A percentile compares a stretch with the other conserved stretches of the same genome.
Conservation (phyloP, 257 asterid species). For the Plantago ovata region DNA sequence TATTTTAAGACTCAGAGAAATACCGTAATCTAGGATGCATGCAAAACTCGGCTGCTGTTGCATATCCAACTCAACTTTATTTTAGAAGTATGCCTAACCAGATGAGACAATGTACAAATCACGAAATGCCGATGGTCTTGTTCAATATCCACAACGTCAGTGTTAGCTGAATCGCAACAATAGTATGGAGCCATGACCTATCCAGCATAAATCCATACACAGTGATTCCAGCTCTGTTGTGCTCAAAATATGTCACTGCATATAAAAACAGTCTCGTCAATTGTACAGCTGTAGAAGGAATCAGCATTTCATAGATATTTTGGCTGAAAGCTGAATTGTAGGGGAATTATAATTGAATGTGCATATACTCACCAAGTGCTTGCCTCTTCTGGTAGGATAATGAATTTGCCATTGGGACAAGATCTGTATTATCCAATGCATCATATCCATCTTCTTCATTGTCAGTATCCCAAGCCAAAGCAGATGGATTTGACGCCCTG, state of each 20-base stretch:
- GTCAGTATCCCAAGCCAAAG: constrained; percentile 45
- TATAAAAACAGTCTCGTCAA: too few species aligned
- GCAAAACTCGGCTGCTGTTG: not conserved
- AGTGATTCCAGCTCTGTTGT: constrained; percentile 89
- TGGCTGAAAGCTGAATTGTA: too few species aligned
- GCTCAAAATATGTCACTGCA: constrained; percentile 89
- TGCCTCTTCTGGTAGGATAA: constrained; percentile 85
- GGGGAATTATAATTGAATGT: not conserved
- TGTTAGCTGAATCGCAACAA: constrained; percentile 69
- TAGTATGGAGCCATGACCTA: constrained; percentile 71
- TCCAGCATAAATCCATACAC: constrained; percentile 94
- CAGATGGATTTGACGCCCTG: constrained; percentile 16
- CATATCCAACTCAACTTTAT: constrained; percentile 1
- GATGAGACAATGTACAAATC: constrained; percentile 9
- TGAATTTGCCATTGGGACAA: constrained; percentile 50
- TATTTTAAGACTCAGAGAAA: not conserved
- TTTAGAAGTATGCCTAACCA: constrained; percentile 2
- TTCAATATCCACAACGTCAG: constrained; percentile 84
- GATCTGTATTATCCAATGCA: constrained; percentile 61
- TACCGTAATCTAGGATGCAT: not conserved
- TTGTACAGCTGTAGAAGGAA: too few species aligned
- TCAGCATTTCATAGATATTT: too few species aligned
- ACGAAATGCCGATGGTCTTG: constrained; percentile 78
- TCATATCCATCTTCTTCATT: constrained; percentile 86
- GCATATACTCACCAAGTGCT: constrained; percentile 59